Percentiles rank a stretch among this genome's conserved stretches.
These are phyloP conservation scores for Dittrichia graveolens DNA, from an alignment of 129 eudicot species.

Conservation along the genomic window DNA sequence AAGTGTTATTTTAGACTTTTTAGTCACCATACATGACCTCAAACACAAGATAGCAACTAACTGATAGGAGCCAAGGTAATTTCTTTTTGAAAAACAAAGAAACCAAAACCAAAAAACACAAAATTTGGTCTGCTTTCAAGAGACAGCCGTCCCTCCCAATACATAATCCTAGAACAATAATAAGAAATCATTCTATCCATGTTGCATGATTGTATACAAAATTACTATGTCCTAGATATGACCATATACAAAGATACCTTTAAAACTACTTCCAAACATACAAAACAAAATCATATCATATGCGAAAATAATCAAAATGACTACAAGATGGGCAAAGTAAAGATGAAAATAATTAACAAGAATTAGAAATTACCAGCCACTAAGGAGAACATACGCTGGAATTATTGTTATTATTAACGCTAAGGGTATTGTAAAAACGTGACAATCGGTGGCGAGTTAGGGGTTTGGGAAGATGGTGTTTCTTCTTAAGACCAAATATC, in stretches of 20 bases:
- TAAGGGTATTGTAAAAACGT: conserved; percentile 49
- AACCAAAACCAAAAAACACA: not conserved
- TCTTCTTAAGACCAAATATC: conserved; percentile 74
- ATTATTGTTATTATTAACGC: conserved; percentile 2
- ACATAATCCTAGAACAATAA: not conserved
- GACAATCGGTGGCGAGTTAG: conserved; percentile 47
- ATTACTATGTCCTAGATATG: too few relatives aligned
- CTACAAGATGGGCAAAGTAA: not conserved
- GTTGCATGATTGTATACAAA: too few relatives aligned
- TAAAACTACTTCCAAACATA: conserved; percentile 1
- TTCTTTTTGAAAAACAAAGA: not conserved
- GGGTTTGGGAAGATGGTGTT: conserved; percentile 59
- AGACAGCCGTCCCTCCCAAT: not conserved
- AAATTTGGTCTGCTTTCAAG: not conserved
- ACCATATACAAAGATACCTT: not conserved
- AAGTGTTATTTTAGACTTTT: not conserved
- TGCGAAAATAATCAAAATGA: conserved; percentile 6
- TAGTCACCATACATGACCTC: not conserved
- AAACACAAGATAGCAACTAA: not conserved
- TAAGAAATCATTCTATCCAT: too few relatives aligned
- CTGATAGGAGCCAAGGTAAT: not conserved
- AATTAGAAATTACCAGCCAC: conserved; percentile 20
- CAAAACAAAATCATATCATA: conserved; percentile 8
- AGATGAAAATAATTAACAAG: not conserved
- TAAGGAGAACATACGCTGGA: conserved; percentile 6